A percentile compares a stretch with the other conserved stretches of the same genome.
Evolutionary conservation across 225 moss, liverwort and hornwort species (phyloP).

Genomic region (Anthoceros angustus): DNA sequence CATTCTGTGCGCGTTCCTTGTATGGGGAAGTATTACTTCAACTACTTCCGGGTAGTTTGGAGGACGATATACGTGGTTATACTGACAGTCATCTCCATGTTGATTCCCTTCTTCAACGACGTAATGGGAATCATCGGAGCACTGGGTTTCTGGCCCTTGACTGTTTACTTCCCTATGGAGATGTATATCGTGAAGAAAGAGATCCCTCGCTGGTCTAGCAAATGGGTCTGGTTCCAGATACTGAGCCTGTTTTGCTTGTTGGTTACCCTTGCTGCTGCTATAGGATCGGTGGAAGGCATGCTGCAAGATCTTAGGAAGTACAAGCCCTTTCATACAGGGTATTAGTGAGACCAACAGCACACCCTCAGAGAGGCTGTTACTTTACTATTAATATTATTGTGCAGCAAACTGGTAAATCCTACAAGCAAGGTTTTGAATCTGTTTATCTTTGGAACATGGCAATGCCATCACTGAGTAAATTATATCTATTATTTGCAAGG

Average conservation of each 20-base stretch:
- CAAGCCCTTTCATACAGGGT: slow-evolving; percentile 20
- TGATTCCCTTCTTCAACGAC: slow-evolving; percentile 67
- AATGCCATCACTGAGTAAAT: no score
- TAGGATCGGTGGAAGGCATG: slow-evolving; percentile 48
- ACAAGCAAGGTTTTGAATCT: no score
- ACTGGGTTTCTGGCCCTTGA: slow-evolving; percentile 61
- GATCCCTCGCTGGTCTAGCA: slow-evolving; percentile 15
- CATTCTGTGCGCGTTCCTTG: slow-evolving; percentile 26
- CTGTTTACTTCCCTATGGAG: slow-evolving; percentile 44
- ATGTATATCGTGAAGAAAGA: slow-evolving; percentile 41
- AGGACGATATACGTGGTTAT: slow-evolving; percentile 43
- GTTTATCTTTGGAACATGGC: no score
- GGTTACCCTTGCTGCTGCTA: slow-evolving; percentile 41
- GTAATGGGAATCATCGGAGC: slow-evolving; percentile 62
- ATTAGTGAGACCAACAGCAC: neutral
- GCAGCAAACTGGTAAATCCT: no score
- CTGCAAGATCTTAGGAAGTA: slow-evolving; percentile 29
- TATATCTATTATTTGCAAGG: no score
- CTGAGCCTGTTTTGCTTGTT: slow-evolving; percentile 42
- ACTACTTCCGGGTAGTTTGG: slow-evolving; percentile 44
- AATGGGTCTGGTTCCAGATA: slow-evolving; percentile 24
- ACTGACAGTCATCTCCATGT: slow-evolving; percentile 53
- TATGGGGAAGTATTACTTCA: slow-evolving; percentile 18
- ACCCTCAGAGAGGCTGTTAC: no score
- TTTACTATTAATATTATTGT: no score